Base-by-base conservation (phyloP, 1,284 basidiomycete genomes). In the Cutaneotrichosporon sp. region DNA sequence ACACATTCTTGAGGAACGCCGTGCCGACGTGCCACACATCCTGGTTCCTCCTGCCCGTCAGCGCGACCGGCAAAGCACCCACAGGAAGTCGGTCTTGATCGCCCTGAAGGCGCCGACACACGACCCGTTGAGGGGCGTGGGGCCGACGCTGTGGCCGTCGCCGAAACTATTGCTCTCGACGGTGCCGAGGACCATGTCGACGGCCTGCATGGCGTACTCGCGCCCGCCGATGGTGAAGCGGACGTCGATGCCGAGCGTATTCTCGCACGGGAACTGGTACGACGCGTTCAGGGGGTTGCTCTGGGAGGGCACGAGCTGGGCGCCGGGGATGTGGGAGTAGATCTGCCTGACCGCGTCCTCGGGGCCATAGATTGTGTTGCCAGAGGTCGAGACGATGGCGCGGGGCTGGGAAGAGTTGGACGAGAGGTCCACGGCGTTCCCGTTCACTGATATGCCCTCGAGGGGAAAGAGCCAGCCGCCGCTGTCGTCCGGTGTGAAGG, bases 1-100 rank as follows among this genome's bases (percentile, higher is more conserved):
- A 95, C 0, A 92, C 91, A 71, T 94, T 95, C 85, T 95, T 97
- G 83, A 84, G 51, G 38, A 74, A 74, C 22, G 76, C 71, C 60
- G 73, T 74, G 7, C 78, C 78, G 9, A 80, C 70, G 55, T 77
- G 74, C 77, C 92, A 97, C 20, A 9, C 5, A 29, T 29, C 29
- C 4, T 9, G 29, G 4, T 29, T 9, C 5, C 29, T 29, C n/a
- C n/a, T n/a, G n/a, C n/a, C n/a, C n/a, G n/a, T n/a, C n/a, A n/a
- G n/a, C n/a, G n/a, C n/a, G n/a, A n/a, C n/a, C n/a, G n/a, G n/a
- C n/a, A n/a, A 43, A 43, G n/a, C 8, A 43, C 42, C n/a, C 42
- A 43, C 42, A 18, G n/a, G n/a, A n/a, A n/a, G n/a, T n/a, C n/a
- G n/a, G n/a, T n/a, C n/a, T n/a, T n/a, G n/a, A 29, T 4, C 29